Conservation (phyloP, 495 filamentous ascomycete species). For the Aspergillus bertholletiae region DNA sequence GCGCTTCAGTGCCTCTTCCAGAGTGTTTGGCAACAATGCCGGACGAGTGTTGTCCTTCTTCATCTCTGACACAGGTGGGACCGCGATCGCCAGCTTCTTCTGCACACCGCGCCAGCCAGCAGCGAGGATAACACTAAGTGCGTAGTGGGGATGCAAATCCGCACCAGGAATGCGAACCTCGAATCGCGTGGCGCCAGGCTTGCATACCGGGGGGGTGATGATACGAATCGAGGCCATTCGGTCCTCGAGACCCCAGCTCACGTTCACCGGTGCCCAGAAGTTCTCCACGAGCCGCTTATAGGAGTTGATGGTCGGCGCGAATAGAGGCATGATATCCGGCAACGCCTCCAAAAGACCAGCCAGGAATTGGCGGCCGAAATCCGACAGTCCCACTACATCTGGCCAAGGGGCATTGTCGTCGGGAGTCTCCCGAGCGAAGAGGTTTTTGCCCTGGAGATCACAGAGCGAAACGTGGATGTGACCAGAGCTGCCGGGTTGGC, state of each 20-base stretch:
- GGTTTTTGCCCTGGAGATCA: constrained; percentile 61
- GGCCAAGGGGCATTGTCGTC: constrained; percentile 64
- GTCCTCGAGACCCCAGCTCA: constrained; percentile 91
- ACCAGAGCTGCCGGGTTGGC: constrained; percentile 82
- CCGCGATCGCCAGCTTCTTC: constrained; percentile 73
- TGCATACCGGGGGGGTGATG: constrained; percentile 76
- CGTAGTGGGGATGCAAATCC: constrained; percentile 81
- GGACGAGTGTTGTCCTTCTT: constrained; percentile 22
- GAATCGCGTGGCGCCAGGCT: constrained; percentile 75
- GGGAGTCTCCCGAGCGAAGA: constrained; percentile 64
- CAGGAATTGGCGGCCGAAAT: constrained; percentile 82
- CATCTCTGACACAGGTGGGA: constrained; percentile 64
- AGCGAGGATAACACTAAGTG: constrained; percentile 74
- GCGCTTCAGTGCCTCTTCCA: constrained; percentile 73
- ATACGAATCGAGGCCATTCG: constrained; percentile 83
- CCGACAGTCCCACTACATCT: constrained; percentile 72
- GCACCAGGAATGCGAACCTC: constrained; percentile 86
- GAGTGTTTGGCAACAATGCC: constrained; percentile 59
- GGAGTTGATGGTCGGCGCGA: constrained; percentile 88
- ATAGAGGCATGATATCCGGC: constrained; percentile 87
- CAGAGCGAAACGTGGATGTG: constrained; percentile 84
- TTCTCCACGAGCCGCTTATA: constrained; percentile 96
- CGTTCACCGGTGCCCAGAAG: constrained; percentile 94
- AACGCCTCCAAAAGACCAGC: constrained; percentile 82
- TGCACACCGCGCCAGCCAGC: constrained; percentile 82